A percentile compares a stretch with the other conserved stretches of the same genome.
Conservation (phyloP, 1,284 basidiomycete genomes). For the Afroboletus lepidellus region DNA sequence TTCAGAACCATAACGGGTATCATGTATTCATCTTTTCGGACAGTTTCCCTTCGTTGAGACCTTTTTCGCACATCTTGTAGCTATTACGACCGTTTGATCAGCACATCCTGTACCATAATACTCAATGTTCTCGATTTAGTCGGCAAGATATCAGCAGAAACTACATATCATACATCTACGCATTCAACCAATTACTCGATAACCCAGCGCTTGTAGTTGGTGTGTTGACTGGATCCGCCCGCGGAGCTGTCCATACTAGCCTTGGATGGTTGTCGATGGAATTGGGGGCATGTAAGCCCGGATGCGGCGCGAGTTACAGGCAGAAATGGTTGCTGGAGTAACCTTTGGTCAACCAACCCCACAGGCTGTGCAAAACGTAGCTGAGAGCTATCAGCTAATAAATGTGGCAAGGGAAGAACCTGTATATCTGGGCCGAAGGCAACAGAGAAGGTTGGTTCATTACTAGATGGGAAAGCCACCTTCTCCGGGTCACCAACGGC, state of each 20-base stretch:
- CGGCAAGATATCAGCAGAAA: neutral
- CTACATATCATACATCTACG: neutral
- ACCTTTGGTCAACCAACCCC: neutral
- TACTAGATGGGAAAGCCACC: neutral
- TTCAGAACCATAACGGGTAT: neutral
- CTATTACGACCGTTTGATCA: conserved; percentile 7
- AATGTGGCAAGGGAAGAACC: neutral
- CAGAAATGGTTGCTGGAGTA: neutral
- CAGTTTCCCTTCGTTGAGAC: conserved; percentile 1
- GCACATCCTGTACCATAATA: conserved; percentile 19
- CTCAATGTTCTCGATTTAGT: neutral
- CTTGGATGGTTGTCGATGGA: neutral
- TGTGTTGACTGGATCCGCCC: conserved; percentile 20
- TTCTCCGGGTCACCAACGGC: neutral
- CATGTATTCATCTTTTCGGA: neutral
- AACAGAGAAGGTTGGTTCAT: neutral
- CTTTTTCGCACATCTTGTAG: conserved; percentile 18
- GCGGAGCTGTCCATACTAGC: neutral
- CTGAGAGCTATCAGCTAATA: neutral
- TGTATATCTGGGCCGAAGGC: neutral
- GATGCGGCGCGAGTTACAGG: neutral
- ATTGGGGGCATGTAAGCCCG: neutral
- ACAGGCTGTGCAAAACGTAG: neutral
- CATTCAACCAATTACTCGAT: conserved; percentile 36
- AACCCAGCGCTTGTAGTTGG: conserved; percentile 46